Evolutionary conservation across 371 early-diverging fungal genomes (phyloP), one percentile per base, ranked within the genome.

Genomic region (Apophysomyces ossiformis): DNA sequence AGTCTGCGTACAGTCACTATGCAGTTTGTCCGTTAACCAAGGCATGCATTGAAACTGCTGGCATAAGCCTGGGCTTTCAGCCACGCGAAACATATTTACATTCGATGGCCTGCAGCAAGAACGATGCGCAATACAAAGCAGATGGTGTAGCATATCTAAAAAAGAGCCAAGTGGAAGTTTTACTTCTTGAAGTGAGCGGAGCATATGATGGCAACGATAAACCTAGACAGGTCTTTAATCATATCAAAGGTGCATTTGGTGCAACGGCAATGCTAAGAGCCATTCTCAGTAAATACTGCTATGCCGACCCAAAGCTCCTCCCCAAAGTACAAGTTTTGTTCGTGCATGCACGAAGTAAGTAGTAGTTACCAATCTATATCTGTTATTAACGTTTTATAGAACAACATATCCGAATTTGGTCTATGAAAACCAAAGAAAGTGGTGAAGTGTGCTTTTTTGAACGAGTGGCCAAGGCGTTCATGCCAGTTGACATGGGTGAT

Each of bases 221-320:
- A 18, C 38, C 18, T 11, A 26, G 47, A 12, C 66, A 66, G 32
- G 54, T 46, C 3, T 50, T 21, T n/a, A 54, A 66, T 50, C 60
- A 66, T 66, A 18, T 66, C 37, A 66, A 60, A 26, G 66, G 66
- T 0, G 66, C 66, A 37, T 66, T 37, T 47, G 66, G 60, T 21
- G 58, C 50, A 36, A 12, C 26, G 13, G 54, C 60, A 12, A 66
- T 66, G 66, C 50, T 66, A 12, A 36, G 11, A 6, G 38, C n/a
- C 26, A 60, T 60, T 37, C 37, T 66, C 8, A 38, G 16, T 16
- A 60, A 43, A 38, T 66, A 66, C 54, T 45, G 26, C 13, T 60
- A 59, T 60, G 66, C 60, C 21, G 59, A 45, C 38, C 37, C 6
- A 37, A 37, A 35, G 13, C 57, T 59, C 39, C 39, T 39, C 39